Conservation (phyloP, 2,329 filamentous ascomycete species). For the Fusarium mexicanum region DNA sequence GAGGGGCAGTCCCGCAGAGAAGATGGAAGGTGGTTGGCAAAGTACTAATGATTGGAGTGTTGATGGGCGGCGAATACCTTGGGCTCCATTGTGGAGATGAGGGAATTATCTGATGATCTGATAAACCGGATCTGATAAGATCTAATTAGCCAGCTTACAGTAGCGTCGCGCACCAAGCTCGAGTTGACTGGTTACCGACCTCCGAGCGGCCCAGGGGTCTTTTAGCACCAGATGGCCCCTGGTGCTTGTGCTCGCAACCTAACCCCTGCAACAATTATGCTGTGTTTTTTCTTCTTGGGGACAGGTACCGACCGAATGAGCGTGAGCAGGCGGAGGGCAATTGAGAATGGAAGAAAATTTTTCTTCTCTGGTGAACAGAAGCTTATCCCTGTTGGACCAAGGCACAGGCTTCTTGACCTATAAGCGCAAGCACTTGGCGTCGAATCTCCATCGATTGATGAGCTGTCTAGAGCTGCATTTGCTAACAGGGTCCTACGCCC, state of each 20-base stretch:
- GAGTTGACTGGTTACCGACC: constrained; percentile 38
- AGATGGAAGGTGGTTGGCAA: neutral
- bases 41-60: constrained; percentile 26
- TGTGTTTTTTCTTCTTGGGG: constrained; percentile 13
- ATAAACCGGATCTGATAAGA: constrained; percentile 61
- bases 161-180: constrained; percentile 32
- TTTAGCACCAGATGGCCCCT: constrained; percentile 8
- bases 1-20: constrained; percentile 24
- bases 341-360: constrained; percentile 12
- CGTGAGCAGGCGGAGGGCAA: constrained; percentile 1
- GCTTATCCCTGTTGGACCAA: neutral
- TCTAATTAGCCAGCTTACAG: constrained; percentile 41
- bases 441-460: constrained; percentile 2
- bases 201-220: constrained; percentile 21
- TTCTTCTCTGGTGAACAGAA: constrained; percentile 10
- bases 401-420: constrained; percentile 1
- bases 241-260: neutral
- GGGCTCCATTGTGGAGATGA: constrained; percentile 47
- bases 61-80: constrained; percentile 16
- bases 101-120: constrained; percentile 65
- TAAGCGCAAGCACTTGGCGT: neutral
- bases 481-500: neutral
- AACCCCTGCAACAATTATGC: constrained; percentile 15
- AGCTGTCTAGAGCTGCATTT: constrained; percentile 1
- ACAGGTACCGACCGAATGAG: constrained; percentile 30